A percentile compares a stretch with the other conserved stretches of the same genome.
phyloP scores from a whole-genome alignment of 1,284 basidiomycete species.

The Rhizoctonia solani region DNA sequence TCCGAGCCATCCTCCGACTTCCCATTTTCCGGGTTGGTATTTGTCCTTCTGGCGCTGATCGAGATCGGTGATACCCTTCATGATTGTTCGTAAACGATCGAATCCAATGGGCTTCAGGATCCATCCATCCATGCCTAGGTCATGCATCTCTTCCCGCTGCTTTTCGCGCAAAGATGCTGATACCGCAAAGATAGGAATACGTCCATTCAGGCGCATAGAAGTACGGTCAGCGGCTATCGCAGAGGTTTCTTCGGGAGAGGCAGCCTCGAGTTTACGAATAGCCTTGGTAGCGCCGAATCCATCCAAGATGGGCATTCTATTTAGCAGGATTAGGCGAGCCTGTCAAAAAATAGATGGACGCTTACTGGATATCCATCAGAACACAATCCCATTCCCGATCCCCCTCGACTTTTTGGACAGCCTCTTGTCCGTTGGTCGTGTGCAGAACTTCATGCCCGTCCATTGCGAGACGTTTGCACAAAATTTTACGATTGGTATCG shows the following conservation, averaged over 20 bases:
- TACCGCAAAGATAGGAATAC: slow-evolving; percentile 83
- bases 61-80: slow-evolving; percentile 63
- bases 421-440: slow-evolving; percentile 79
- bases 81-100: slow-evolving; percentile 62
- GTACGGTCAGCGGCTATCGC: slow-evolving; percentile 30
- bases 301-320: slow-evolving; percentile 81
- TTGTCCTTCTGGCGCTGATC: slow-evolving; percentile 58
- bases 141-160: slow-evolving; percentile 62
- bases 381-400: slow-evolving; percentile 75
- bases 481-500: slow-evolving; percentile 73
- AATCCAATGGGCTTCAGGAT: slow-evolving; percentile 87
- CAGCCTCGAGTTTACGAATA: slow-evolving; percentile 64
- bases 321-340: not conserved
- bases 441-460: slow-evolving; percentile 71
- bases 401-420: slow-evolving; percentile 60
- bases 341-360: slow-evolving; percentile 38
- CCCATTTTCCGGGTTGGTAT: slow-evolving; percentile 69
- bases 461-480: slow-evolving; percentile 68
- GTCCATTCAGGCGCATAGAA: slow-evolving; percentile 63
- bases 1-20: slow-evolving; percentile 68
- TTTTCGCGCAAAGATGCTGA: slow-evolving; percentile 74
- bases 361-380: slow-evolving; percentile 84
- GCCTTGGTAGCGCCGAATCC: slow-evolving; percentile 72
- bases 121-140: slow-evolving; percentile 80
- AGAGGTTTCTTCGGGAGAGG: not conserved